Percentiles rank a stretch among this genome's conserved stretches.
Evolutionary conservation across 2,329 filamentous ascomycete genomes (phyloP).

Genomic region (Epichloe scottii): DNA sequence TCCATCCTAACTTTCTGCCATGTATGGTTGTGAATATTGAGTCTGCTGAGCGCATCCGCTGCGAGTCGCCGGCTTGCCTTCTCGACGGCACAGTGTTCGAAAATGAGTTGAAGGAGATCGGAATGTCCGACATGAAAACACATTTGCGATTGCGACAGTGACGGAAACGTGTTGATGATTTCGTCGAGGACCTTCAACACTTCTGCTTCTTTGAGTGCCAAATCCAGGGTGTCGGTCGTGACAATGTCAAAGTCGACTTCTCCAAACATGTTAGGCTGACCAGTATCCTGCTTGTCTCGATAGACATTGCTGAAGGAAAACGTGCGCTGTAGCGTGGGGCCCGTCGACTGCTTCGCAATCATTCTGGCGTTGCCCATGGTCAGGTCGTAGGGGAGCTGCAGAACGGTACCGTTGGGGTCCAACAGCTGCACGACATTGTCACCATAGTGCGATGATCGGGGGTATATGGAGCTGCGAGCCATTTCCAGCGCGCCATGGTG

Average conservation of each 20-base stretch:
- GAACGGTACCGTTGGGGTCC: slow-evolving; percentile 70
- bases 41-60: slow-evolving; percentile 73
- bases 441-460: slow-evolving; percentile 65
- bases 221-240: slow-evolving; percentile 67
- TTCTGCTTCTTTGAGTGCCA: slow-evolving; percentile 85
- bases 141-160: slow-evolving; percentile 58
- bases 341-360: slow-evolving; percentile 57
- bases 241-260: slow-evolving; percentile 96
- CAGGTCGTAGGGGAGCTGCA: slow-evolving; percentile 90
- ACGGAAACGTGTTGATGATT: slow-evolving; percentile 68
- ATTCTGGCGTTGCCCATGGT: slow-evolving; percentile 79
- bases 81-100: slow-evolving; percentile 78
- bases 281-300: slow-evolving; percentile 63
- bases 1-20: slow-evolving; percentile 78
- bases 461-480: slow-evolving; percentile 64
- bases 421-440: slow-evolving; percentile 66
- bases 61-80: slow-evolving; percentile 53
- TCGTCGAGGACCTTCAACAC: slow-evolving; percentile 91
- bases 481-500: slow-evolving; percentile 81
- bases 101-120: slow-evolving; percentile 72
- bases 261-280: slow-evolving; percentile 69
- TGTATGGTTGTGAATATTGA: slow-evolving; percentile 68
- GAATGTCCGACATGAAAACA: slow-evolving; percentile 88
- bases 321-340: slow-evolving; percentile 55
- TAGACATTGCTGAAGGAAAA: slow-evolving; percentile 85